Evolutionary conservation across 768 basidiomycete genomes (phyloP), one percentile per base, ranked within the genome.

Genomic region (Cystobasidium onofrii): DNA sequence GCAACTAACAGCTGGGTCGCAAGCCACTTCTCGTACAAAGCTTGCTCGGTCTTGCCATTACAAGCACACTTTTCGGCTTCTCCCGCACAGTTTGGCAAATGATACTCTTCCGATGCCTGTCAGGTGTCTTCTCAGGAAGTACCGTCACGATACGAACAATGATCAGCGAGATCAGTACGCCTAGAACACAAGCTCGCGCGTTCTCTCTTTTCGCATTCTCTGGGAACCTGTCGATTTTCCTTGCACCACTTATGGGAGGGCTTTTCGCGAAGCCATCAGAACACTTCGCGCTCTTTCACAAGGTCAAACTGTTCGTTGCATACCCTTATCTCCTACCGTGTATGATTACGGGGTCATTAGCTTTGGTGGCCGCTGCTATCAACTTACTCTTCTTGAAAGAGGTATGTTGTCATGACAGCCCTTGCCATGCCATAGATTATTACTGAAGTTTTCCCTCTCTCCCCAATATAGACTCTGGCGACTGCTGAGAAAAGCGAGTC

Each of bases 301-400:
- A 50, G 18, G 20, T 76, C 23, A 23, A 43, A 33, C 63, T 75
- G 20, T 72, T 76, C 63, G 52, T 46, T 34, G 41, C 74, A 15
- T 76, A 65, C 64, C 76, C 76, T 25, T 76, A 76, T 57, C 55
- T 73, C 17, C 74, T 76, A 10, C 76, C 76, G 1, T 70, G 76
- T 23, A 43, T 76, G 46, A 31, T 75, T 34, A 52, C 70, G 2
- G 76, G 76, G 17, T 44, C 41, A 6, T 27, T 76, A 23, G 65
- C 69, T 46, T 34, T 63, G 6, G 25, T 62, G n/a, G 69, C 50
- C 17, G 74, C 74, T 13, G 15, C 75, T 6, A 20, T 66, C 13
- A 75, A 72, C 54, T 13, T 75, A 18, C 44, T 76, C 25, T 76
- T 75, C 50, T 43, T 76, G 13, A 75, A 76, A 34, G 76, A 76